These are phyloP conservation scores for Hortaea sp. DNA, from an alignment of 2,329 filamentous ascomycete species.

Conservation along the genomic window DNA sequence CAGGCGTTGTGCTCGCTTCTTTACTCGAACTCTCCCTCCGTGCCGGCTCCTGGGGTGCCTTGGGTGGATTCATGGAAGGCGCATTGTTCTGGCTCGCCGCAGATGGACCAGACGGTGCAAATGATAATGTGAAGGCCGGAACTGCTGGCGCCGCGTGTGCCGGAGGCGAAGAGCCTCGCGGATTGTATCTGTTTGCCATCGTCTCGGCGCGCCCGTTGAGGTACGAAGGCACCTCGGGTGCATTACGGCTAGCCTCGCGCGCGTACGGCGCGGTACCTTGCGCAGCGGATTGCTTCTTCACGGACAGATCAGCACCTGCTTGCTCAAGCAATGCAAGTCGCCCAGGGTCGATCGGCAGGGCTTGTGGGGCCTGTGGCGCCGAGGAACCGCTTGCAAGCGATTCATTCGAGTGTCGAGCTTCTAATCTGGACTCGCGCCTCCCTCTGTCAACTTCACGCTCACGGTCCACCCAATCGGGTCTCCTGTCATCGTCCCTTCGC, in stretches of 20 bases:
- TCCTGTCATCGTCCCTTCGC: slow-evolving; percentile 33
- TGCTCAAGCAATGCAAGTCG: slow-evolving; percentile 23
- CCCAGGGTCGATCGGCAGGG: slow-evolving; percentile 22
- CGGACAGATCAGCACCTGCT: slow-evolving; percentile 18
- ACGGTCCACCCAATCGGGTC: slow-evolving; percentile 28
- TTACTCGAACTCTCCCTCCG: background rate
- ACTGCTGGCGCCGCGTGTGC: slow-evolving; percentile 42
- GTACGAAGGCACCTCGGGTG: slow-evolving; percentile 33
- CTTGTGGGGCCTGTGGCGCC: slow-evolving; percentile 10
- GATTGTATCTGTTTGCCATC: slow-evolving; percentile 36
- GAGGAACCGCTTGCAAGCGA: slow-evolving; percentile 9
- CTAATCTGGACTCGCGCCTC: slow-evolving; percentile 21
- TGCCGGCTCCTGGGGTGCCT: background rate
- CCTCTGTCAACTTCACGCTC: slow-evolving; percentile 30
- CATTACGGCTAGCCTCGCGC: slow-evolving; percentile 23
- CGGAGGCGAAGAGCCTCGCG: slow-evolving; percentile 40
- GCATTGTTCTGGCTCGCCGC: background rate
- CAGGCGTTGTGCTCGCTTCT: background rate
- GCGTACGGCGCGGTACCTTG: slow-evolving; percentile 7
- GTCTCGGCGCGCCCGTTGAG: slow-evolving; percentile 36
- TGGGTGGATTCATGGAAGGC: background rate
- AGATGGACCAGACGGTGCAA: slow-evolving; percentile 17
- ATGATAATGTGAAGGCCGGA: slow-evolving; percentile 39
- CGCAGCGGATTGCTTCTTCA: slow-evolving; percentile 14
- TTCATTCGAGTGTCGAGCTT: slow-evolving; percentile 18